Evolutionary conservation across 164 flowering plant genomes (phyloP), one percentile per base, ranked within the genome.

Genomic region (Macadamia integrifolia): DNA sequence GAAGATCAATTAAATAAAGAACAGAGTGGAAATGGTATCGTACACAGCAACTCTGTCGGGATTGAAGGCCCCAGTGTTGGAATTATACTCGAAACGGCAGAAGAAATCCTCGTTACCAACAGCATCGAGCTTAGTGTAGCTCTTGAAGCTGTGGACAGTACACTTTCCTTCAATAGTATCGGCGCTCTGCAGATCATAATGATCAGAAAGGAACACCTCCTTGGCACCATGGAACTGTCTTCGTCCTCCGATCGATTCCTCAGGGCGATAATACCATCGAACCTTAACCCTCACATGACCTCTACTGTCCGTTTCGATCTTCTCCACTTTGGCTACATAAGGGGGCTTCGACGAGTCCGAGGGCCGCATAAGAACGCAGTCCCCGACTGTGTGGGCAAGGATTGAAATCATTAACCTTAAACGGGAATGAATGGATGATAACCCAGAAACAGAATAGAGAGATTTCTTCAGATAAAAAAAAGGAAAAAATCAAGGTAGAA

Each of bases 21-120:
- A 53, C 6, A 46, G 13, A 46, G 9, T 46, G 17, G 15, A 53
- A 17, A 53, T 14, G 17, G 6, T 53, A 53, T 14, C 92, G 3
- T 80, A 91, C 97, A 88, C 97, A 49, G 90, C 89, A 59, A 87
- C 93, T 63, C 91, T 76, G 56, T 91, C 92, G n/a, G 93, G 90
- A 75, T 83, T 85, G 76, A 91, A 86, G 3, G 85, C 84, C 3
- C 90, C 90, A 6, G 93, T 84, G 9, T 82, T 17, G 14, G 88
- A 86, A 69, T 85, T 85, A 60, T 91, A 91, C 80, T 88, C 91
- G 68, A 91, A 91, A 29, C 97, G 89, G 60, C 87, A 87, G 74
- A 88, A 91, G 80, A 78, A 91, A 65, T 91, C 97, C 0, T 88
- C 93, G 70, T 80, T 83, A 1, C 89, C 90, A 10, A 91, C 91